Base-by-base conservation (phyloP, 108 stramenopile species). In the Seminavis robusta region DNA sequence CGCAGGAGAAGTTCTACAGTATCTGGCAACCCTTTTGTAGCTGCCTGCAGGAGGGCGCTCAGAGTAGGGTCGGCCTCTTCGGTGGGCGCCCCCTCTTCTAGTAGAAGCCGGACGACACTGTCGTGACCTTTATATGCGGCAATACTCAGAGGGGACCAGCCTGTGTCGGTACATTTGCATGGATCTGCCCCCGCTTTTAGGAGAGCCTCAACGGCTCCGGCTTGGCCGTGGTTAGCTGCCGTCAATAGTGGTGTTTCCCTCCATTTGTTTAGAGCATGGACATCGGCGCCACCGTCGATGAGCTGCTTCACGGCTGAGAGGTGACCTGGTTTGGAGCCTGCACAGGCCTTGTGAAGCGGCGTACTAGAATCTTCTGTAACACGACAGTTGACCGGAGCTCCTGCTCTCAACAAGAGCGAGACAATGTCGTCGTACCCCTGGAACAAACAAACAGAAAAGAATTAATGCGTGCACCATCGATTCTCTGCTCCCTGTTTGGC, bases 101-200 rank as follows among this genome's bases (percentile, higher is more conserved):
- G 52, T 8, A 94, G 61, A 20, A 94, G 59, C 37, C 78, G 71
- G n/a, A 90, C 88, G 10, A 90, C 92, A 55, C 88, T 88, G 56
- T 94, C 86, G 48, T 94, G 92, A 15, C 92, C 92, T 57, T 94
- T 94, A 66, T 94, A 94, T 7, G 92, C 88, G 16, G 92, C 92
- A 56, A 94, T 94, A 44, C 85, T 87, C 42, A 94, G 64, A n/a
- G 92, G 92, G 40, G 83, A 85, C 92, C 92, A 94, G 20, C 93
- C 89, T 6, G 89, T 88, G 68, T 94, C 93, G 3, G 89, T 94
- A 47, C 87, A 88, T 49, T 84, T 85, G 58, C 89, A 86, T 7
- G 93, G 87, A 68, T 94, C 89, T 2, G 89, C 93, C 37, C 87
- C 89, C 39, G 77, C 69, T 27, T 74, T 67, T 34, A 94, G 65